These are phyloP conservation scores for Moricandia moricandioides DNA, from an alignment of 345 rosid species.

Conservation along the genomic window DNA sequence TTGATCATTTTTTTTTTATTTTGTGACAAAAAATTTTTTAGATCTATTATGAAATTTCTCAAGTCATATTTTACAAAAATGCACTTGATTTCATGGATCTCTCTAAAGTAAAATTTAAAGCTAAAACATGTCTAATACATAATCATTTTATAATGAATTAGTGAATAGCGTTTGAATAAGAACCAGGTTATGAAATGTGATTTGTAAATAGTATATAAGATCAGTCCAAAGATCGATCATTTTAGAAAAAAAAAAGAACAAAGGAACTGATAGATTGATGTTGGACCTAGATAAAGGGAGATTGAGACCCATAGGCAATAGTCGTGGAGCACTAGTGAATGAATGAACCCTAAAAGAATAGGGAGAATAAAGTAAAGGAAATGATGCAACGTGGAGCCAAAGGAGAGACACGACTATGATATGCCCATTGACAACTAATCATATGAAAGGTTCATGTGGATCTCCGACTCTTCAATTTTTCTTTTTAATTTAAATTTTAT, in stretches of 20 bases:
- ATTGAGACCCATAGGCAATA: not conserved
- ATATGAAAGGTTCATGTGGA: not conserved
- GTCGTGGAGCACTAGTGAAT: not conserved
- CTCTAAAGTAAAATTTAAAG: no score
- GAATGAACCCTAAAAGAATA: not conserved
- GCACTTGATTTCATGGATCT: not conserved
- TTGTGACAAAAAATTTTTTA: no score
- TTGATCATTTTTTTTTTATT: no score
- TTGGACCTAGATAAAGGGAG: not conserved
- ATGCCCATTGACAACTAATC: not conserved
- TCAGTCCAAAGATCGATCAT: not conserved
- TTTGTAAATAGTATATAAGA: not conserved
- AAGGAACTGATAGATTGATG: not conserved
- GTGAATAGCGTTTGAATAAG: not conserved
- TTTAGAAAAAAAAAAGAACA: not conserved
- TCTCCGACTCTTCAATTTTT: no score
- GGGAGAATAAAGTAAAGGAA: not conserved
- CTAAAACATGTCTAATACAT: not conserved
- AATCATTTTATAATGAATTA: not conserved
- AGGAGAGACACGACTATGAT: not conserved
- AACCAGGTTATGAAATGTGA: not conserved
- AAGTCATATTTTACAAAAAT: no score
- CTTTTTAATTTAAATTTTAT: no score
- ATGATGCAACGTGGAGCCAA: not conserved
- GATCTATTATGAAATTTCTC: no score